phyloP scores from a whole-genome alignment of 441 rosid genomes.

The Jatropha multifida region DNA sequence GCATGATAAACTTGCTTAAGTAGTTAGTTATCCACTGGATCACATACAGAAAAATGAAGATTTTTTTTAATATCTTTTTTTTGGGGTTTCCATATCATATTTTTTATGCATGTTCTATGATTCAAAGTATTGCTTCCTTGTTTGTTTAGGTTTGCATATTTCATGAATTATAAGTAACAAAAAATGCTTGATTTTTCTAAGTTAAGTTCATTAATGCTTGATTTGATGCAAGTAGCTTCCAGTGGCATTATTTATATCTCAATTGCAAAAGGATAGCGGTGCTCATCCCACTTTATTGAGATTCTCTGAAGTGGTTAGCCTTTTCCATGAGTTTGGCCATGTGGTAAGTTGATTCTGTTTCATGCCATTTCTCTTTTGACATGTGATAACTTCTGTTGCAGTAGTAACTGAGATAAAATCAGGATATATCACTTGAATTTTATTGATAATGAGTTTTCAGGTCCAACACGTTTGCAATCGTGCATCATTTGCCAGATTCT shows the following conservation, averaged over 20 bases:
- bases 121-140: slow-evolving; percentile 13
- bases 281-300: slow-evolving; percentile 56
- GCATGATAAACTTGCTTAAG: background rate
- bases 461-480: slow-evolving; percentile 91
- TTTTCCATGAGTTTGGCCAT: slow-evolving; percentile 96
- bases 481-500: slow-evolving; percentile 84
- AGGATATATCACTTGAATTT: slow-evolving; percentile 15
- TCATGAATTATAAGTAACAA: slow-evolving; percentile 11
- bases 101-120: background rate
- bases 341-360: slow-evolving; percentile 59
- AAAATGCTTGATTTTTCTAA: background rate
- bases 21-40: background rate
- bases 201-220: slow-evolving; percentile 20
- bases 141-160: slow-evolving; percentile 14
- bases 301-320: slow-evolving; percentile 87
- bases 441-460: slow-evolving; percentile 40
- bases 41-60: background rate
- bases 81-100: background rate
- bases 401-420: background rate
- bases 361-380: background rate
- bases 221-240: slow-evolving; percentile 53
- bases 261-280: slow-evolving; percentile 52
- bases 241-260: slow-evolving; percentile 74
- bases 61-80: background rate
- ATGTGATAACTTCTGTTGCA: slow-evolving; percentile 7